Percentiles rank a stretch among this genome's conserved stretches.
Conservation (phyloP, 2,329 filamentous ascomycete genomes). For the Truncatella angustata region DNA sequence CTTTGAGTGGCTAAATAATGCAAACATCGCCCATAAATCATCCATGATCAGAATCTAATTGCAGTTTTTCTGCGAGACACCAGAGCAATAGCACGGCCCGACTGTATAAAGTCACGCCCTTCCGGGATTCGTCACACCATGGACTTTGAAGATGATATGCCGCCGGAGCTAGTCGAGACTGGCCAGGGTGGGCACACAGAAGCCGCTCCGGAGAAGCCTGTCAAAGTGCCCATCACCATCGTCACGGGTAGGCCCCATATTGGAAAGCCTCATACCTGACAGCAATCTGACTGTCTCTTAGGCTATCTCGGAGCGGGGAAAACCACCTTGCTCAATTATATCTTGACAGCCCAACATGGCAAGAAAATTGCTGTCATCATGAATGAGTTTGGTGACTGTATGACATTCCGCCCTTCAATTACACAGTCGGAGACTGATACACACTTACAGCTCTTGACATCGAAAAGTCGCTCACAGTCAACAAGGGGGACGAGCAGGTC, state of each 20-base stretch:
- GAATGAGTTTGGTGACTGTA: slow-evolving; percentile 87
- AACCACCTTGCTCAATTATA: slow-evolving; percentile 93
- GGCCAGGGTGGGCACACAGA: slow-evolving; percentile 30
- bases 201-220: slow-evolving; percentile 47
- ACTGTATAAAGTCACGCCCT: no score
- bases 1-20: no score
- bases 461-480: slow-evolving; percentile 92
- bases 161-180: slow-evolving; percentile 61
- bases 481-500: slow-evolving; percentile 75
- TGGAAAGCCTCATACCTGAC: not conserved
- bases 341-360: slow-evolving; percentile 89
- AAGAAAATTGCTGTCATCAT: slow-evolving; percentile 98
- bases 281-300: slow-evolving; percentile 31
- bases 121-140: no score
- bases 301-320: slow-evolving; percentile 95
- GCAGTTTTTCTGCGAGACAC: no score
- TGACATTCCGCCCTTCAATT: slow-evolving; percentile 29
- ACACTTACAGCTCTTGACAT: slow-evolving; percentile 73
- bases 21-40: no score
- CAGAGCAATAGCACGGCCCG: no score
- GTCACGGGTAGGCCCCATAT: slow-evolving; percentile 60
- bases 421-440: not conserved
- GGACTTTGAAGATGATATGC: slow-evolving; percentile 65
- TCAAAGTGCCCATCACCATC: slow-evolving; percentile 81
- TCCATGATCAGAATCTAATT: no score